phyloP scores from a whole-genome alignment of 2,329 filamentous ascomycete genomes.

The Trichocomaceae sp. region DNA sequence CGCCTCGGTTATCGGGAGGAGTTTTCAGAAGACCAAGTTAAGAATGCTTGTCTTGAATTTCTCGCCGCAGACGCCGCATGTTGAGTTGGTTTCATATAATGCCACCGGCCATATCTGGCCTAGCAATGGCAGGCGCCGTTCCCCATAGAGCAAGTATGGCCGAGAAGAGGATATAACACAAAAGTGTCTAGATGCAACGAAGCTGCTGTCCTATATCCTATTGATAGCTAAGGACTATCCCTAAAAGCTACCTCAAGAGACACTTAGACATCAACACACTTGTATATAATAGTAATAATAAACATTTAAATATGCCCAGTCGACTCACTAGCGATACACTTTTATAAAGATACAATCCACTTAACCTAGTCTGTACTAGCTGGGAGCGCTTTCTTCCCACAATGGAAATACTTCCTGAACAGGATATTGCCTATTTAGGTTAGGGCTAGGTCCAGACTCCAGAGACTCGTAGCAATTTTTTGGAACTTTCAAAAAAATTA shows the following conservation, averaged over 20 bases:
- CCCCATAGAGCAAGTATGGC: no score
- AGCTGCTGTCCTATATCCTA: no score
- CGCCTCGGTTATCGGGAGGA: constrained; percentile 3
- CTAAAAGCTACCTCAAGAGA: no score
- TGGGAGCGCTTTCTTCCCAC: not conserved
- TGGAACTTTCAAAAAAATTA: not conserved
- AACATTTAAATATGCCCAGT: no score
- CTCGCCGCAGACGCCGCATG: not conserved
- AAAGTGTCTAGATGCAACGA: not conserved
- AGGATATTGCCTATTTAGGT: constrained; percentile 9
- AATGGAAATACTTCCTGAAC: not conserved
- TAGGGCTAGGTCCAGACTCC: not conserved
- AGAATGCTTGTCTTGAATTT: not conserved
- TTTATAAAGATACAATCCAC: no score
- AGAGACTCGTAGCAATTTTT: not conserved
- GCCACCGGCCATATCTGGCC: no score
- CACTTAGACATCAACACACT: no score
- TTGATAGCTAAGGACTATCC: no score
- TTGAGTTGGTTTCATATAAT: not conserved
- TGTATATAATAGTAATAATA: no score
- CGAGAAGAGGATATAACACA: not conserved
- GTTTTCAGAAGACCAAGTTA: not conserved
- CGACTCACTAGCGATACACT: no score
- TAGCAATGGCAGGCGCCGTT: no score
- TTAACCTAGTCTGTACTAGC: no score